Evolutionary conservation across 805 yeast genomes (phyloP), one percentile per base, ranked within the genome.

Genomic region (Cyberlindnera xylosilytica): DNA sequence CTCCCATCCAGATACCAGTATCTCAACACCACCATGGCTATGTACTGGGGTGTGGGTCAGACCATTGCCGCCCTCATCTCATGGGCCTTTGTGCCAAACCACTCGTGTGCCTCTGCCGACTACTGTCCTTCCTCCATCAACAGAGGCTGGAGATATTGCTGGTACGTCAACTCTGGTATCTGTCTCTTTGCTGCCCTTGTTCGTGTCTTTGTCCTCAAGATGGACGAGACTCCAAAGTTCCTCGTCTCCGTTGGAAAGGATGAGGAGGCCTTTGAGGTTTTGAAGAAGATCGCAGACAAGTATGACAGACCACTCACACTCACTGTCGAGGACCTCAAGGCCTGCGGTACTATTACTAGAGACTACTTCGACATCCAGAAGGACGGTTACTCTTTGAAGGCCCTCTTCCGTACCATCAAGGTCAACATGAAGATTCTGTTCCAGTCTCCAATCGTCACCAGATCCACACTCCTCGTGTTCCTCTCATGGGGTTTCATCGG

Each of bases 21-120:
- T 63, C 52, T 76, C 46, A 67, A 71, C 39, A 74, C 80, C 2
- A 59, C 72, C 13, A 67, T 76, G 62, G 74, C 79, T 19, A 60
- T 68, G 35, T 78, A 66, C 69, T 78, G 82, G 82, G 76, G 80
- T 41, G 65, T 78, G 35, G 82, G 81, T 39, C 81, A 75, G 52
- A 69, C 79, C 4, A 64, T 76, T 32, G 73, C 78, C 7, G 63
- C 64, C 33, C 53, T 76, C 33, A 52, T 76, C 29, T 69, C 79
- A 2, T 78, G 79, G 78, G 81, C 76, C 1, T 72, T 73, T 40
- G 58, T 77, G 26, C 71, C 79, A 20, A 66, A 69, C 39, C 60
- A 66, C 50, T 68, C 74, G 2, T 76, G 83, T 55, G 53, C 59
- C 12, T 54, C 68, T 61, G 45, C 56, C 5, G 69, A 58, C 18